These are phyloP conservation scores for Coemansia sp. DNA, from an alignment of 192 early-diverging fungal species.

Conservation along the genomic window DNA sequence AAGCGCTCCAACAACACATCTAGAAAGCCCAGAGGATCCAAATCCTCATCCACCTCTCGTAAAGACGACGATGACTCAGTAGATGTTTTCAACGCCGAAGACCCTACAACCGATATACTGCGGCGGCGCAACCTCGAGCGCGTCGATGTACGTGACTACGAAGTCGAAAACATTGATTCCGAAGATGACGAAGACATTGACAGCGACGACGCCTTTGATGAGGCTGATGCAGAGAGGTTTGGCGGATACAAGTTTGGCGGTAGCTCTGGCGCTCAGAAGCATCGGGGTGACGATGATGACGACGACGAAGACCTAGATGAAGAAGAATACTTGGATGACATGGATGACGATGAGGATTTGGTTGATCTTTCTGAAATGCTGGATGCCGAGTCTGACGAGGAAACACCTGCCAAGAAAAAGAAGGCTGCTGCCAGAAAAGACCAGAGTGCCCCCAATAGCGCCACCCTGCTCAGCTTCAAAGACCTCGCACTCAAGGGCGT, in stretches of 20 bases:
- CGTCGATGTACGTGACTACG: constrained; percentile 53
- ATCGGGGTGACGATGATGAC: constrained; percentile 21
- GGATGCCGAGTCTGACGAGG: constrained; percentile 18
- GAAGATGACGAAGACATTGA: constrained; percentile 96
- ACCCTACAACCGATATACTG: constrained; percentile 1
- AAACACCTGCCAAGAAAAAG: not conserved
- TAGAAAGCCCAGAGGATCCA: not conserved
- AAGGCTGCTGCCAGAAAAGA: not conserved
- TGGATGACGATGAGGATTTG: constrained; percentile 47
- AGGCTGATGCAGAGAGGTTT: constrained; percentile 79
- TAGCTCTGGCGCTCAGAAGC: constrained; percentile 25
- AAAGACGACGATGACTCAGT: not conserved
- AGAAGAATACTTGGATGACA: constrained; percentile 43
- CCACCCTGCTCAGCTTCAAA: constrained; percentile 12
- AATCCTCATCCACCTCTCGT: too few species aligned
- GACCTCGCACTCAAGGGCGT: constrained; percentile 29
- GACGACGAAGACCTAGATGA: constrained; percentile 25
- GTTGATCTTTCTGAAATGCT: constrained; percentile 67
- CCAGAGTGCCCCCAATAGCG: not conserved
- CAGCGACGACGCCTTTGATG: constrained; percentile 87
- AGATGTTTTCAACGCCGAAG: constrained; percentile 16
- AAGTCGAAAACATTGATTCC: constrained; percentile 69
- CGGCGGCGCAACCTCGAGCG: constrained; percentile 25
- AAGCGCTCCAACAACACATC: too few species aligned
- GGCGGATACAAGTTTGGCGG: constrained; percentile 62